Base-by-base conservation (phyloP, 805 yeast species). In the Candida xiaguanensis region DNA sequence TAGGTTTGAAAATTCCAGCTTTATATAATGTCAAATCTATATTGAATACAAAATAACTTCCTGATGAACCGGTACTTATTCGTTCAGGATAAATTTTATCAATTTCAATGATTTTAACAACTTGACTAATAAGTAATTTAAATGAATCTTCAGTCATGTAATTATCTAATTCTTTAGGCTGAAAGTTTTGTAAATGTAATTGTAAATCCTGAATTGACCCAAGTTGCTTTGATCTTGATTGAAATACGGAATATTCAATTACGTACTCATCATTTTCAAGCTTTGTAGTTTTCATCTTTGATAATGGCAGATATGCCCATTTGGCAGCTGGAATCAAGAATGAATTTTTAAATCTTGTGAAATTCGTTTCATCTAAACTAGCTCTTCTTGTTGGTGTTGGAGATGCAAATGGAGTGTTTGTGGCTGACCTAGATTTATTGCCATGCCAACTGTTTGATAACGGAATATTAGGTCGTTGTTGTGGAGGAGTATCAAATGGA, bases 1-100 rank as follows among this genome's bases (percentile, higher is more conserved):
- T 82, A 4, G 90, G 90, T 53, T 83, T 83, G 65, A 83, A 83
- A 2, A 83, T 79, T 0, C 82, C 89, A 12, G 70, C 70, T 27
- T 34, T 33, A 23, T 32, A 34, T 8, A 34, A n/a, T 7, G 13
- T 33, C 14, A 16, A 8, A 31, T 30, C 26, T 14, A n/a, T 38
- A 24, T 59, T 56, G 43, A 61, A 69, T 1, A 82, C 64, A 52
- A 82, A 83, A 52, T 82, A 82, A 39, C 83, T 76, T 1, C 90
- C 90, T 0, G 85, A 78, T 2, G 86, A 79, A 0, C 90, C 90
- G 14, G 77, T 72, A 18, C 77, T 50, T 5, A 83, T 82, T 38
- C 84, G 57, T 35, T 56, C 50, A 0, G 88, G 85, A 18, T 59
- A 58, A 4, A 74, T 56, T 5, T 65, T 70, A 9, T 53, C 56